A percentile compares a stretch with the other conserved stretches of the same genome.
These are phyloP conservation scores for Cordyceps cicadae DNA, from an alignment of 2,329 filamentous ascomycete genomes.

Conservation along the genomic window DNA sequence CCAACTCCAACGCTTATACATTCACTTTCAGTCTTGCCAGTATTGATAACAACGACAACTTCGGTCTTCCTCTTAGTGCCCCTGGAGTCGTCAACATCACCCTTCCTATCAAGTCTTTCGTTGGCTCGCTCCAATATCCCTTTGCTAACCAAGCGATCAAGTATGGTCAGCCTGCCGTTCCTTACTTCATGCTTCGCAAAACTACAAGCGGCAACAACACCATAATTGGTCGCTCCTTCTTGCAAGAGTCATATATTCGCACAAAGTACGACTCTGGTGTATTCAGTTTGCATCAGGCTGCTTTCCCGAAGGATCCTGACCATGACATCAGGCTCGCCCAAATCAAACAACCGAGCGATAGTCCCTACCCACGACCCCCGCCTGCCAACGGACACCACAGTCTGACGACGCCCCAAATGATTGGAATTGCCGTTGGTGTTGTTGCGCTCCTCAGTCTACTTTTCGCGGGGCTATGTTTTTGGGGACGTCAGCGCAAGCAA, in stretches of 20 bases:
- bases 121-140: constrained; percentile 41
- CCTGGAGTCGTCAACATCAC: constrained; percentile 50
- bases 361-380: constrained; percentile 37
- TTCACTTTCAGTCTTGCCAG: constrained; percentile 52
- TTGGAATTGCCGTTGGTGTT: constrained; percentile 38
- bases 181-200: constrained; percentile 60
- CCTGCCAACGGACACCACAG: constrained; percentile 14
- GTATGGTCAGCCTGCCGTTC: constrained; percentile 37
- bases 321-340: constrained; percentile 32
- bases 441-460: constrained; percentile 26
- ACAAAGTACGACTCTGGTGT: constrained; percentile 45
- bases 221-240: constrained; percentile 58
- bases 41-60: constrained; percentile 43
- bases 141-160: constrained; percentile 35
- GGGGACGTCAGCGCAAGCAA: constrained; percentile 22
- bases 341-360: constrained; percentile 36
- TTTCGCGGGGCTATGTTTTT: constrained; percentile 26
- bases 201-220: constrained; percentile 44
- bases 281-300: constrained; percentile 49
- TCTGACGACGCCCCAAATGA: constrained; percentile 34
- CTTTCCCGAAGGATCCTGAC: constrained; percentile 37
- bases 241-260: constrained; percentile 59
- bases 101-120: constrained; percentile 41
- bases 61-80: constrained; percentile 39
- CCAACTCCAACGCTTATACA: constrained; percentile 34